Evolutionary conservation across 768 basidiomycete genomes (phyloP), one percentile per base, ranked within the genome.

Genomic region (Tricholoma terreum): DNA sequence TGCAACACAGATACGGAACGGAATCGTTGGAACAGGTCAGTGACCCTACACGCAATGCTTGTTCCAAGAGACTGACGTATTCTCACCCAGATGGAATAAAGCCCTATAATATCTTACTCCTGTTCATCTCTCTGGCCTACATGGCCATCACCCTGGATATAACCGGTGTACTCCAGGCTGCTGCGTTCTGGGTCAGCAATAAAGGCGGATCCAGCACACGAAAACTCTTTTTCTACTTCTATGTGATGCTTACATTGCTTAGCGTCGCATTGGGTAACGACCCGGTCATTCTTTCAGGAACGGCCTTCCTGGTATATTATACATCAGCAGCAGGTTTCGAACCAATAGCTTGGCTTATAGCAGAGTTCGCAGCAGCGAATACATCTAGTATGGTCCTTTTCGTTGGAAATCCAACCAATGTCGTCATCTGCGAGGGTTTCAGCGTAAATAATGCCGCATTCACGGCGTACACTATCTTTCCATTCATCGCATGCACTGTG

Each of bases 371-470:
- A 0, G 87, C 87, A 1, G 90, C 89, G 3, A 93, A 93, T 69
- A 89, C 90, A 4, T 88, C 85, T 11, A 85, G 82, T 62, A 84
- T 87, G 81, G 82, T 83, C 31, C 69, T 86, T 0, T 92, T 97
- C 51, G 88, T 94, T 1, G 90, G 90, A 1, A 99, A 98, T 65
- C 93, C 92, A 2, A 99, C 96, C 2, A 99, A 99, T 65, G 87
- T 98, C 30, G 90, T 98, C 49, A 85, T 97, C 33, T 90, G 92
- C 50, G 92, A 92, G 53, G 92, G 93, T 0, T 94, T 97, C 69
- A 67, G 76, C 7, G 79, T 97, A 50, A 87, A 89, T 53, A 90
- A 92, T 61, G 81, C 83, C 7, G 84, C 84, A 0, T 95, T 90
- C 73, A 90, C 89, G 0, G 89, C 88, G 0, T 93, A 94, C 73